Conservation (phyloP, 306 rosid genomes). For the Clitoria ternatea region DNA sequence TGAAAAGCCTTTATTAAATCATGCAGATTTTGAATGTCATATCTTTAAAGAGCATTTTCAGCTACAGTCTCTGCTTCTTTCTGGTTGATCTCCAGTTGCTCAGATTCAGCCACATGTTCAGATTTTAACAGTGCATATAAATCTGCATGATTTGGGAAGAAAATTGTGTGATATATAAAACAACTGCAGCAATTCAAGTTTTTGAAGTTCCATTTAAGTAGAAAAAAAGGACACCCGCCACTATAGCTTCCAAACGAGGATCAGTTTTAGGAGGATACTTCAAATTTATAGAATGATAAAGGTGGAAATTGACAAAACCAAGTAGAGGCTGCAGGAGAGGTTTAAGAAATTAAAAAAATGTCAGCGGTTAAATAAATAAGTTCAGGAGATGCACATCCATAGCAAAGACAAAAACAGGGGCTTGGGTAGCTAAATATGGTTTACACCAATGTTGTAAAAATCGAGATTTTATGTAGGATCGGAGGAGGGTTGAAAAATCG, state of each 20-base stretch:
- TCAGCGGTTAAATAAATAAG: not conserved
- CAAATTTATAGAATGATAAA: slow-evolving; percentile 74
- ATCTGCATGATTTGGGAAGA: slow-evolving; percentile 42
- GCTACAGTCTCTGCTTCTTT: slow-evolving; percentile 29
- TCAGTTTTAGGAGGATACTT: slow-evolving; percentile 87
- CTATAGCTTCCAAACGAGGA: slow-evolving; percentile 71
- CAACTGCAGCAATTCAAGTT: not conserved
- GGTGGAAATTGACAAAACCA: slow-evolving; percentile 60
- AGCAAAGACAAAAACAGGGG: not conserved
- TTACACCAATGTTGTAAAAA: too few relatives aligned
- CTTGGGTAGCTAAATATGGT: not conserved
- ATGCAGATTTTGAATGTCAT: too few relatives aligned
- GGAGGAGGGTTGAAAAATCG: too few relatives aligned
- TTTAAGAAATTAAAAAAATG: not conserved
- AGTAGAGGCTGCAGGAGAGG: slow-evolving; percentile 65
- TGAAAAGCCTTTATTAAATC: too few relatives aligned
- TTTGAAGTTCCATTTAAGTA: not conserved
- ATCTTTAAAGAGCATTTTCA: slow-evolving; percentile 72
- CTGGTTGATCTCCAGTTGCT: slow-evolving; percentile 37
- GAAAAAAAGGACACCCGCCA: slow-evolving; percentile 49
- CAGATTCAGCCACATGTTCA: slow-evolving; percentile 51
- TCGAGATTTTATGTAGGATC: too few relatives aligned
- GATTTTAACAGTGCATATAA: slow-evolving; percentile 79
- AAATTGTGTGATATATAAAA: not conserved
- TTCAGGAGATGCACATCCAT: not conserved